Base-by-base conservation (phyloP, 2,329 filamentous ascomycete species). In the Colletotrichum lupini region DNA sequence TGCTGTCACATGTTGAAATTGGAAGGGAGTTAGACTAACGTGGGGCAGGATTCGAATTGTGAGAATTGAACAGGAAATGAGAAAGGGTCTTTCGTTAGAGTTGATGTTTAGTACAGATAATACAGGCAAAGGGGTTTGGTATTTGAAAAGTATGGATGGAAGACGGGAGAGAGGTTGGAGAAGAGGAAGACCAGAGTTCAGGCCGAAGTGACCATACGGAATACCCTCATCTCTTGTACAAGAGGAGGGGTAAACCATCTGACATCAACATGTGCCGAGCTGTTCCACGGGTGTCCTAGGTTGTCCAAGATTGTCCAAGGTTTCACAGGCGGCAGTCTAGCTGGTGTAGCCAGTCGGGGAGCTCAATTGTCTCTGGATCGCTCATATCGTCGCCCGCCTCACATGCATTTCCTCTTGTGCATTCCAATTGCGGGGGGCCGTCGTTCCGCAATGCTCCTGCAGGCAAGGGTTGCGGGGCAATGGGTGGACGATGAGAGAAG, bases 211-310 rank as follows among this genome's bases (percentile, higher is more conserved):
- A 57, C n/a, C 16, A 22, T 22, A 49, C 37, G 60, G 67, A 57
- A 60, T 53, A 66, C 59, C 42, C 24, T 56, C 52, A 66, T 52
- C 19, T 71, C 60, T 66, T 73, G 67, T 73, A 71, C 67, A 56
- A 71, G 59, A 69, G 67, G 71, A 71, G 67, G 67, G 67, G 71
- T 70, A 70, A 49, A 22, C 53, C 56, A 42, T 66, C 67, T 66
- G 67, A 66, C 71, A 71, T 66, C 71, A 66, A 66, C 61, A 73
- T 71, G 55, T 71, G 67, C 71, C 71, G 67, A 71, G 71, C 67
- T 65, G 57, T 22, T 49, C 61, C 67, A 65, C 65, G 60, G 42
- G 61, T 57, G 67, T 30, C 67, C 67, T 71, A 71, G 60, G 67
- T 62, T 71, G 57, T 49, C 61, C 67, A 65, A 71, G 60, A 46